Evolutionary conservation across 2,329 filamentous ascomycete genomes (phyloP).

Genomic region (Colletotrichum sp.): DNA sequence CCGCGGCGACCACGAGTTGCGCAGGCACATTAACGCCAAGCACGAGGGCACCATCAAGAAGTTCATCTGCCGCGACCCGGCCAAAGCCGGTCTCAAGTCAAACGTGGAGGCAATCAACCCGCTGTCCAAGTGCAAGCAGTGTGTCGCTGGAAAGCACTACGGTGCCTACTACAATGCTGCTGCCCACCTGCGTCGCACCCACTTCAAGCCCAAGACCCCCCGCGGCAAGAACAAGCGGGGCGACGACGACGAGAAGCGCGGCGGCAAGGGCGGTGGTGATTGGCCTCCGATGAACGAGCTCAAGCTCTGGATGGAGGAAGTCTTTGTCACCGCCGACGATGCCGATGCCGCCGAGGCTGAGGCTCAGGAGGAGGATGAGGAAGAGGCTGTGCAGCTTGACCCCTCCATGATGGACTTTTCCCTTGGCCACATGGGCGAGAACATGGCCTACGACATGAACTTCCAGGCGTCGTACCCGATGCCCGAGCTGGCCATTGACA

Average conservation of each 20-base stretch:
- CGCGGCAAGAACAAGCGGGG: slow-evolving; percentile 46
- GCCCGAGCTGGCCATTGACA: slow-evolving; percentile 17
- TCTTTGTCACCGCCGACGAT: slow-evolving; percentile 45
- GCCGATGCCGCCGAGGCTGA: slow-evolving; percentile 28
- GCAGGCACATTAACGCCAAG: slow-evolving; percentile 68
- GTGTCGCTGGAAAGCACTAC: slow-evolving; percentile 78
- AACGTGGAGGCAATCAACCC: slow-evolving; percentile 63
- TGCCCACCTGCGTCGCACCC: slow-evolving; percentile 84
- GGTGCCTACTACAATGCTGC: slow-evolving; percentile 95
- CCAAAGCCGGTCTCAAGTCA: slow-evolving; percentile 39
- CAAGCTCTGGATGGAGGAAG: slow-evolving; percentile 65
- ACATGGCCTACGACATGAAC: slow-evolving; percentile 13
- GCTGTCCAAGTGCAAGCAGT: slow-evolving; percentile 84
- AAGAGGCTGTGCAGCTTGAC: background rate
- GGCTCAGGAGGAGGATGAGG: slow-evolving; percentile 30
- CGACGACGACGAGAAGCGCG: slow-evolving; percentile 53
- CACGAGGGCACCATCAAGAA: slow-evolving; percentile 65
- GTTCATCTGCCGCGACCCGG: slow-evolving; percentile 63
- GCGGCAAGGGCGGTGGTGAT: slow-evolving; percentile 58
- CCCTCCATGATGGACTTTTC: slow-evolving; percentile 14
- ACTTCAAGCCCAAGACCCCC: slow-evolving; percentile 74
- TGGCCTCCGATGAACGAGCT: slow-evolving; percentile 62
- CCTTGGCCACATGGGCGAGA: slow-evolving; percentile 18
- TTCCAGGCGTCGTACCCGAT: slow-evolving; percentile 5
- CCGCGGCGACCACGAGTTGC: slow-evolving; percentile 83